These are phyloP conservation scores for Pecoramyces ruminantium DNA, from an alignment of 192 early-diverging fungal species.

Conservation along the genomic window DNA sequence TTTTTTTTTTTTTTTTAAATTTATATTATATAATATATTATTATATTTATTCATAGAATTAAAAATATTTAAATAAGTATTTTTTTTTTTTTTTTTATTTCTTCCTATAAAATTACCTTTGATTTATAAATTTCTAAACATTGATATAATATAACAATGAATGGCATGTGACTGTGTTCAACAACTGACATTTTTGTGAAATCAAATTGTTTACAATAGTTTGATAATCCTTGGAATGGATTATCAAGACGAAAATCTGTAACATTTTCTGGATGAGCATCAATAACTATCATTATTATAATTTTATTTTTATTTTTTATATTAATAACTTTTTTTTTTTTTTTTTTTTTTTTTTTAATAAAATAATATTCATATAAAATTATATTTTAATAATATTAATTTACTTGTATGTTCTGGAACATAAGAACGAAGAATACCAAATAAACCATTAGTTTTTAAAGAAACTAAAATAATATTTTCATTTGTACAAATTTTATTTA, in stretches of 20 bases:
- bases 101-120: conserved; percentile 15
- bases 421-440: conserved; percentile 51
- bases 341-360: no score
- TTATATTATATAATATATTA: neutral
- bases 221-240: conserved; percentile 57
- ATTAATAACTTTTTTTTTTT: no score
- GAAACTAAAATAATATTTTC: conserved; percentile 47
- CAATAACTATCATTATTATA: conserved; percentile 46
- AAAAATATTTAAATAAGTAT: no score
- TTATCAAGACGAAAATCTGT: conserved; percentile 65
- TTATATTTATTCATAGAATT: no score
- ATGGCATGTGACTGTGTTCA: conserved; percentile 70
- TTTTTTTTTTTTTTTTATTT: no score
- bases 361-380: no score
- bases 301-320: neutral
- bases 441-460: conserved; percentile 53
- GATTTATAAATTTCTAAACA: conserved; percentile 56
- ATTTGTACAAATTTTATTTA: conserved; percentile 48
- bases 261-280: conserved; percentile 63
- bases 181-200: conserved; percentile 44
- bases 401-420: conserved; percentile 66
- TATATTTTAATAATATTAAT: conserved; percentile 1
- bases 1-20: no score
- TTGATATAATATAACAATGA: conserved; percentile 61
- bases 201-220: conserved; percentile 46